phyloP scores from a whole-genome alignment of 257 asterid species.

The Penstemon davidsonii region DNA sequence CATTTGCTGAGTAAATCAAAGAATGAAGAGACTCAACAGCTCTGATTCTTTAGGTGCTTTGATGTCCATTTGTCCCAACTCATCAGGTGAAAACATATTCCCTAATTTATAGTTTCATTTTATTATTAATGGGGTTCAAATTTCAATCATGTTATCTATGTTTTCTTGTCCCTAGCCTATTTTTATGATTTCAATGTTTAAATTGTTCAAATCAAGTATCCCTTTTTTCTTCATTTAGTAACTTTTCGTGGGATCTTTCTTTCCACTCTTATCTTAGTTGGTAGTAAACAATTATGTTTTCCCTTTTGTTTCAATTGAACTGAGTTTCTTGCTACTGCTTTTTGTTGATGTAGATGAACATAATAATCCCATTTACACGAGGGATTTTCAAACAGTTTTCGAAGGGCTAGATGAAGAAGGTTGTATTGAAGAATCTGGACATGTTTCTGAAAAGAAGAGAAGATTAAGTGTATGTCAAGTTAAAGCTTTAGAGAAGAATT shows the following conservation, averaged over 20 bases:
- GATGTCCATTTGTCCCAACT: conserved; percentile 84
- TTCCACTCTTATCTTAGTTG: conserved; percentile 21
- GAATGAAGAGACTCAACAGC: conserved; percentile 76
- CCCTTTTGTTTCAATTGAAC: not conserved
- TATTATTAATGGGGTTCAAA: not conserved
- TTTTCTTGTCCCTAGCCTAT: conserved; percentile 45
- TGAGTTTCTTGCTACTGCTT: not conserved
- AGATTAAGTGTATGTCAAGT: conserved; percentile 75
- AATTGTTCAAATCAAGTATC: not conserved
- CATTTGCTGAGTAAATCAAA: conserved; percentile 27
- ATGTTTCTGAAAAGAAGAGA: conserved; percentile 67
- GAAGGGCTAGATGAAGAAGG: conserved; percentile 81
- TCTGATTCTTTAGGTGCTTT: conserved; percentile 82
- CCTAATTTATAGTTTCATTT: conserved; percentile 25
- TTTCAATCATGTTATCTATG: conserved; percentile 31
- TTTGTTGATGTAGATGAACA: conserved; percentile 47
- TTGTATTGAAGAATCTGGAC: conserved; percentile 65
- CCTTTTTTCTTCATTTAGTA: conserved; percentile 36
- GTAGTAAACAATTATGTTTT: not conserved
- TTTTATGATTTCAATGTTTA: conserved; percentile 4
- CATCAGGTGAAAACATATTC: conserved; percentile 65
- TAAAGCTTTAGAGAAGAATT: conserved; percentile 82
- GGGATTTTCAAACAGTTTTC: conserved; percentile 74
- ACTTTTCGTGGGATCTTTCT: conserved; percentile 28
- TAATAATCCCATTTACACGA: conserved; percentile 43